Evolutionary conservation across 202 grass and related monocot genomes (phyloP).

Genomic region (Musa balbisiana): DNA sequence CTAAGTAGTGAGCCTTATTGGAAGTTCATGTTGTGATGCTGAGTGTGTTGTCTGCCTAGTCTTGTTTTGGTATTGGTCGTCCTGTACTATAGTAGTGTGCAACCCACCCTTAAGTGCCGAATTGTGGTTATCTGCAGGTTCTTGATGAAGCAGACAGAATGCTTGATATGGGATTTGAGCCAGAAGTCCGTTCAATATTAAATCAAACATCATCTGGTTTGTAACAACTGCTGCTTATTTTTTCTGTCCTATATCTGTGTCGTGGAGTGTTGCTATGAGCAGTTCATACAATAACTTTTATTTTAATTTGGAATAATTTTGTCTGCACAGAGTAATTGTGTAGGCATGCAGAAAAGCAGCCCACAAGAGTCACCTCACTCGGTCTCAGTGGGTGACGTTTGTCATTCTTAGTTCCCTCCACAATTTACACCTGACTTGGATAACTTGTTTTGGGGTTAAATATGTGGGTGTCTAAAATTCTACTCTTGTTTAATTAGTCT

Average conservation of each 20-base stretch:
- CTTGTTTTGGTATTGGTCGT: background rate
- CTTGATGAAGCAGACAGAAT: conserved; percentile 99
- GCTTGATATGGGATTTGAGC: conserved; percentile 99
- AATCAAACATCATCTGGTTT: conserved; percentile 81
- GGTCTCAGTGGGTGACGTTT: too few species aligned
- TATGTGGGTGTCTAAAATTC: too few species aligned
- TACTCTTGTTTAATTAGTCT: too few species aligned
- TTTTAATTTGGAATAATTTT: background rate
- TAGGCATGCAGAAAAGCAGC: too few species aligned
- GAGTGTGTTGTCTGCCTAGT: background rate
- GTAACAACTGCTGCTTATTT: conserved; percentile 16
- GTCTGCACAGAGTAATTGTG: background rate
- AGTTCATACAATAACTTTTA: too few species aligned
- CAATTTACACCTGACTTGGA: too few species aligned
- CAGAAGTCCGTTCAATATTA: conserved; percentile 92
- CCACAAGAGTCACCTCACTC: too few species aligned
- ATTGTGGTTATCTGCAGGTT: conserved; percentile 43
- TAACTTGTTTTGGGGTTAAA: too few species aligned
- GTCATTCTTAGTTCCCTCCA: too few species aligned
- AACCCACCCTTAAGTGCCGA: background rate
- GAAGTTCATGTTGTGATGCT: too few species aligned
- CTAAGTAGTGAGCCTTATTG: too few species aligned
- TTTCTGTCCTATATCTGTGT: background rate
- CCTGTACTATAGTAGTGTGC: background rate
- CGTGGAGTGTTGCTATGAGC: too few species aligned